Percentiles rank a stretch among this genome's conserved stretches.
Conservation (phyloP, 2,329 filamentous ascomycete species). For the Cordyceps fumosorosea region DNA sequence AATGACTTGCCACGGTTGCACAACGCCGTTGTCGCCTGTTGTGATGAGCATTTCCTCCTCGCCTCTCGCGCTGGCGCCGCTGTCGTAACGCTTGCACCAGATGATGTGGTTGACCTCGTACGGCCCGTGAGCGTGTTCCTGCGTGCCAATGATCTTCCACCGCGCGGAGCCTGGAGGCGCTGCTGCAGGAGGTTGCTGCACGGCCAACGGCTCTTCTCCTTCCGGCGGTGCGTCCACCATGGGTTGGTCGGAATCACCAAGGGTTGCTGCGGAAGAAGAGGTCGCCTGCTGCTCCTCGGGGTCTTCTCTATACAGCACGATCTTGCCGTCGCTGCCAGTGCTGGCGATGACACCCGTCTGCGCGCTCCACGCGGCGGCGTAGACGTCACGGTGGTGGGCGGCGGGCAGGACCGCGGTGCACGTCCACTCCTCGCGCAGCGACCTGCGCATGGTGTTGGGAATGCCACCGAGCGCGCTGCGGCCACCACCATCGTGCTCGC, state of each 20-base stretch:
- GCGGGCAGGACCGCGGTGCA: constrained; percentile 70
- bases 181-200: background rate
- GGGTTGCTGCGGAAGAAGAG: constrained; percentile 14
- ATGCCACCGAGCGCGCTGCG: constrained; percentile 49
- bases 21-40: constrained; percentile 85
- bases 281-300: constrained; percentile 8
- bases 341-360: constrained; percentile 74
- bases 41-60: constrained; percentile 81
- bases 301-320: constrained; percentile 71
- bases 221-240: constrained; percentile 20
- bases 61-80: constrained; percentile 45
- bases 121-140: constrained; percentile 74
- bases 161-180: constrained; percentile 32
- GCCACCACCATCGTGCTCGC: constrained; percentile 22
- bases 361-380: constrained; percentile 78
- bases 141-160: constrained; percentile 66
- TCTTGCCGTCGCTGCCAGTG: constrained; percentile 76
- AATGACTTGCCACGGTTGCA: constrained; percentile 71
- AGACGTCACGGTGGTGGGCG: constrained; percentile 73
- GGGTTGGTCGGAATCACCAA: constrained; percentile 18
- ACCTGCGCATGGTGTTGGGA: constrained; percentile 82
- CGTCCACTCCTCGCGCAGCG: constrained; percentile 74
- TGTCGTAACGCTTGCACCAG: constrained; percentile 77
- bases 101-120: constrained; percentile 91
- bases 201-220: background rate